A percentile compares a stretch with the other conserved stretches of the same genome.
Evolutionary conservation across 2,329 filamentous ascomycete genomes (phyloP).

Genomic region (Xylariaceae sp.): DNA sequence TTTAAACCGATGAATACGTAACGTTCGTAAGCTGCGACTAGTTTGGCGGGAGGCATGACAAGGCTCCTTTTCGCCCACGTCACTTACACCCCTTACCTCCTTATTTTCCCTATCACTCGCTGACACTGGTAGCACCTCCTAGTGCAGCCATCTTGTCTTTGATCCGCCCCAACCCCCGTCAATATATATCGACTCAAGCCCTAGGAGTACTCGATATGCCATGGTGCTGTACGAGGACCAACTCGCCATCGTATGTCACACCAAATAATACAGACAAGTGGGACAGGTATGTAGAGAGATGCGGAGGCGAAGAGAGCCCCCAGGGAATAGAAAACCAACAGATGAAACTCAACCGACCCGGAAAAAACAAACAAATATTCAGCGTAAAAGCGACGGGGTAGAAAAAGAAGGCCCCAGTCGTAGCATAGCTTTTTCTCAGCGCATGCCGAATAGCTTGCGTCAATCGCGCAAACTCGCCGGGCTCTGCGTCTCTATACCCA

Average conservation of each 20-base stretch:
- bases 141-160: neutral
- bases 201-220: conserved; percentile 14
- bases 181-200: conserved; percentile 20
- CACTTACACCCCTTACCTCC: conserved; percentile 15
- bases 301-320: conserved; percentile 20
- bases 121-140: neutral
- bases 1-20: conserved; percentile 29
- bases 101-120: neutral
- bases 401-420: conserved; percentile 22
- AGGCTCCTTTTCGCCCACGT: conserved; percentile 17
- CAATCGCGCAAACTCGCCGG: conserved; percentile 12
- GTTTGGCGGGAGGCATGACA: conserved; percentile 15
- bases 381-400: conserved; percentile 31
- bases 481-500: conserved; percentile 28
- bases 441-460: conserved; percentile 27
- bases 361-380: conserved; percentile 24
- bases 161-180: conserved; percentile 6
- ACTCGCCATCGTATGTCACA: conserved; percentile 18
- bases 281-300: conserved; percentile 25
- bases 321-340: conserved; percentile 30
- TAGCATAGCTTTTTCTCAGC: conserved; percentile 28
- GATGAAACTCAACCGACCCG: conserved; percentile 17
- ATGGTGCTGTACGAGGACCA: conserved; percentile 11
- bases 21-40: conserved; percentile 30
- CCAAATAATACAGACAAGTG: conserved; percentile 21